Evolutionary conservation across 768 basidiomycete species (phyloP).

Genomic region (Lentinula boryana): DNA sequence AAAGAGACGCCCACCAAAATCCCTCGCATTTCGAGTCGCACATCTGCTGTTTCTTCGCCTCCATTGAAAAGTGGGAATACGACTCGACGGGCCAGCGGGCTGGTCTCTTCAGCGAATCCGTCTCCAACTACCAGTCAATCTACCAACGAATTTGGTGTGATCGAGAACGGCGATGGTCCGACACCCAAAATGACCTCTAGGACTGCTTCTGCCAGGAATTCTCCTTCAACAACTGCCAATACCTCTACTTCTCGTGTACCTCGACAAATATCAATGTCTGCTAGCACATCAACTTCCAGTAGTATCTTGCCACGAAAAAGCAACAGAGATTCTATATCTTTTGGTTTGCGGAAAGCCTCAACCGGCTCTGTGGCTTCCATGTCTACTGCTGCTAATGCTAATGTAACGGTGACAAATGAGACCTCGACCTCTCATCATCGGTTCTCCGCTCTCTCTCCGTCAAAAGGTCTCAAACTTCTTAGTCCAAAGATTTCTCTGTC

Average conservation of each 20-base stretch:
- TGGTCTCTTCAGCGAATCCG: constrained; percentile 54
- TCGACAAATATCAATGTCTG: constrained; percentile 57
- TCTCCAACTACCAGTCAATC: constrained; percentile 49
- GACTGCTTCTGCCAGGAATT: constrained; percentile 53
- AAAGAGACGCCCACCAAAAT: constrained; percentile 94
- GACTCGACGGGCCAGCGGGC: constrained; percentile 47
- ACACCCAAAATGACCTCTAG: constrained; percentile 38
- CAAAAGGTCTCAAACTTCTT: constrained; percentile 75
- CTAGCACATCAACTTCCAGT: constrained; percentile 36
- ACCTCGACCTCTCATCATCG: constrained; percentile 46
- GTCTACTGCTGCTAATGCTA: constrained; percentile 43
- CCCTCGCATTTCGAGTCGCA: constrained; percentile 84
- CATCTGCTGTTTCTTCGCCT: constrained; percentile 71
- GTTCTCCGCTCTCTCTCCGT: constrained; percentile 81
- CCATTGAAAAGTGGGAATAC: constrained; percentile 47
- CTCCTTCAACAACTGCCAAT: constrained; percentile 40
- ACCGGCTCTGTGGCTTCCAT: constrained; percentile 74
- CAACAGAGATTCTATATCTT: constrained; percentile 76
- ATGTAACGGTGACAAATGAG: constrained; percentile 24
- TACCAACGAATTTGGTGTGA: constrained; percentile 76
- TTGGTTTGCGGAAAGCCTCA: constrained; percentile 77
- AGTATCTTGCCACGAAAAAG: constrained; percentile 53
- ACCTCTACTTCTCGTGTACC: constrained; percentile 53
- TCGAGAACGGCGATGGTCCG: constrained; percentile 54
- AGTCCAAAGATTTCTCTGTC: constrained; percentile 71